Evolutionary conservation across 441 rosid species (phyloP), one percentile per base, ranked within the genome.

Genomic region (Erodium texanum): DNA sequence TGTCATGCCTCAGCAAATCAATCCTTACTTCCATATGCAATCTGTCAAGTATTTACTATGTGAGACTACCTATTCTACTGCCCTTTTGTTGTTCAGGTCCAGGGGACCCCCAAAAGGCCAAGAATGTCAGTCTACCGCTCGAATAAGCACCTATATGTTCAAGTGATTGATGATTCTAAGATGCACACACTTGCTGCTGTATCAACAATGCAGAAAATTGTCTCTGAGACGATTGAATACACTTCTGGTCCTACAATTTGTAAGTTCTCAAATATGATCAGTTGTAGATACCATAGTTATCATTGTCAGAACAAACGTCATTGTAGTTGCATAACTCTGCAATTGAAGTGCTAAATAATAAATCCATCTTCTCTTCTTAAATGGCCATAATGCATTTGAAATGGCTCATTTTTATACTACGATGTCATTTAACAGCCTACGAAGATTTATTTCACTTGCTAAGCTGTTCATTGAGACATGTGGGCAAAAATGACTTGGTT

Each of bases 181-280:
- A 94, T 91, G 97, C 99, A 91, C 79, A 93, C 99, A 0, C 87
- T 93, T 68, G 96, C 97, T 71, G 82, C 96, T 0, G 97, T 90
- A 29, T 91, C 97, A 45, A 91, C 99, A 6, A 84, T 81, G 85
- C 96, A 89, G 85, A 89, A 87, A 70, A 81, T 86, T 14, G 64
- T 91, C 73, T 79, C 85, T 1, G 86, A 88, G 73, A 90, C 84
- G 68, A 75, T 88, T 3, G 71, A 88, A 75, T 87, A 71, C 75
- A 83, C 81, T 8, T 54, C 61, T 54, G 61, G 61, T 54, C 61
- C 61, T 54, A 54, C 61, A 54, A 54, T 54, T 54, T 54, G 61
- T 54, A 54, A 54, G 61, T 54, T 54, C 23, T 54, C 61, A 54
- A 54, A 54, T 54, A 54, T 54, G 61, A 41, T 54, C 23, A 54